Conservation (phyloP, 805 yeast species). For the Yarrowia sp. region DNA sequence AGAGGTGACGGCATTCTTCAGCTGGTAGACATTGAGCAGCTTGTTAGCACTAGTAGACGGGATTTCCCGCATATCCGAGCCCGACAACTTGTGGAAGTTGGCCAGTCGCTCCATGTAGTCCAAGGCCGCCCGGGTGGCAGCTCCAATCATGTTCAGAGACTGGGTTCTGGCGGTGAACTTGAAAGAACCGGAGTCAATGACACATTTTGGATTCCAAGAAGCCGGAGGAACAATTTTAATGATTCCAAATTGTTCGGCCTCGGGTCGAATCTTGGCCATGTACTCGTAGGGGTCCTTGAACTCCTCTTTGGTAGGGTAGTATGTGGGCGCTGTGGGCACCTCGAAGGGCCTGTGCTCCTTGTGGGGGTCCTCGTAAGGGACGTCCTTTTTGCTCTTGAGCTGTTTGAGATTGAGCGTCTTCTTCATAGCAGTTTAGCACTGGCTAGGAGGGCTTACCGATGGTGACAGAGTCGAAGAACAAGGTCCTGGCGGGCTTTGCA, state of each 20-base stretch:
- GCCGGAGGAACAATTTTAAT: conserved; percentile 66
- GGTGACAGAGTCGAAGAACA: conserved; percentile 6
- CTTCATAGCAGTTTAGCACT: conserved; percentile 4
- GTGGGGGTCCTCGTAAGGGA: conserved; percentile 28
- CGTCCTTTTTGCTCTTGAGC: conserved; percentile 25
- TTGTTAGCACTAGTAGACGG: conserved; percentile 33
- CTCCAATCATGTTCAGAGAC: conserved; percentile 39
- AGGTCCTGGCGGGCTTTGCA: conserved; percentile 17
- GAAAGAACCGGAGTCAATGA: conserved; percentile 37
- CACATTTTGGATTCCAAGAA: conserved; percentile 43
- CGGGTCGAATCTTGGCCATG: conserved; percentile 49
- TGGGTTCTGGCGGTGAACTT: conserved; percentile 39
- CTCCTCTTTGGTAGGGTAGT: conserved; percentile 53
- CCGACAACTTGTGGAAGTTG: conserved; percentile 36
- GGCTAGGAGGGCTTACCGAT: not conserved
- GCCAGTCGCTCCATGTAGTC: conserved; percentile 38
- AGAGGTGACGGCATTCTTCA: conserved; percentile 34
- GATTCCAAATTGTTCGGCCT: conserved; percentile 67
- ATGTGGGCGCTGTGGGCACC: conserved; percentile 51
- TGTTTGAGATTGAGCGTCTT: conserved; percentile 25
- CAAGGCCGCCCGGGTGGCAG: conserved; percentile 36
- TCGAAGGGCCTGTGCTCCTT: conserved; percentile 36
- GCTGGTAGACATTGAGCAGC: conserved; percentile 35
- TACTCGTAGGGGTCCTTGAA: conserved; percentile 64
- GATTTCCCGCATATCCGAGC: conserved; percentile 29